Evolutionary conservation across 495 filamentous ascomycete species (phyloP).

Genomic region (Neurospora pannonica): DNA sequence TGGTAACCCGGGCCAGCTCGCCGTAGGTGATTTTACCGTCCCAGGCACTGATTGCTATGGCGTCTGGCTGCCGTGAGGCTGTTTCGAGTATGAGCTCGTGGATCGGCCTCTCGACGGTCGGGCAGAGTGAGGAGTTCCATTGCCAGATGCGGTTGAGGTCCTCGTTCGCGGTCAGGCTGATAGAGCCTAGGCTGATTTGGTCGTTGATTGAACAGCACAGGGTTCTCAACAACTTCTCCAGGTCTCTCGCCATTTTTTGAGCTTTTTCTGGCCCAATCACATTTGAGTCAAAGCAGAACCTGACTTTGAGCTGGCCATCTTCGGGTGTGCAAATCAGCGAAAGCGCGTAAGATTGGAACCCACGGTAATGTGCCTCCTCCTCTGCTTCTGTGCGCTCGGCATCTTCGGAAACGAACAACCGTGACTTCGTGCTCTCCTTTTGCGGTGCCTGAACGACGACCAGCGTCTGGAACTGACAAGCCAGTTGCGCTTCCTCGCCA

Average conservation of each 20-base stretch:
- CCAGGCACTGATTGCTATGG: conserved; percentile 36
- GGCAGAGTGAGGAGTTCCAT: conserved; percentile 23
- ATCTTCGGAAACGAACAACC: not conserved
- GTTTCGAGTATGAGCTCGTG: conserved; percentile 31
- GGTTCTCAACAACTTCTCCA: conserved; percentile 7
- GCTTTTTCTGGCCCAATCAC: conserved; percentile 14
- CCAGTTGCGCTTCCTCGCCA: conserved; percentile 39
- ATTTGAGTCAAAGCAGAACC: conserved; percentile 17
- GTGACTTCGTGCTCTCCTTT: not conserved
- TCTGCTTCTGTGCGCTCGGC: not conserved
- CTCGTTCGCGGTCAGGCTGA: conserved; percentile 14
- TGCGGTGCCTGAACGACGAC: not conserved
- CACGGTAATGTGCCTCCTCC: not conserved
- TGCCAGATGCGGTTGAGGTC: conserved; percentile 23
- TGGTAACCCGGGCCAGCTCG: conserved; percentile 33
- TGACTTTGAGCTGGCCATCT: not conserved
- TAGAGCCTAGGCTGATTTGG: conserved; percentile 8
- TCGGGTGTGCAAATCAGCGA: not conserved
- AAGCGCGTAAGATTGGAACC: not conserved
- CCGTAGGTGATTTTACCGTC: conserved; percentile 49
- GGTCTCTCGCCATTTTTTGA: conserved; percentile 15
- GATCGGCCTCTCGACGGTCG: conserved; percentile 24
- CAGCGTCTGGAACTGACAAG: conserved; percentile 52
- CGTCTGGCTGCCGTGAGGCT: conserved; percentile 27
- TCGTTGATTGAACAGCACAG: conserved; percentile 4